phyloP scores from a whole-genome alignment of 176 grass and related monocot genomes.

The Triticum timopheevii region DNA sequence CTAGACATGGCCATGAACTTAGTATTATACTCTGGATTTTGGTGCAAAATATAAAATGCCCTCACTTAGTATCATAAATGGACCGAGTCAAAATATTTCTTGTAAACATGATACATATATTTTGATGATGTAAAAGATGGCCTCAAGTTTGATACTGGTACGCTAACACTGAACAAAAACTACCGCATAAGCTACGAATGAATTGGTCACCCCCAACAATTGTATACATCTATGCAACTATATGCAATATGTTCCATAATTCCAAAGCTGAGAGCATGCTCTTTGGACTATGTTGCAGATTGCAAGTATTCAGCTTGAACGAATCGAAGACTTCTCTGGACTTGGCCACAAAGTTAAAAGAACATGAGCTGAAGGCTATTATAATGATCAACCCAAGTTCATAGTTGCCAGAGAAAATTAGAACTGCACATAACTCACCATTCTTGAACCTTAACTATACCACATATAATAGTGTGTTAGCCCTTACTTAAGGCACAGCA shows the following conservation, averaged over 20 bases:
- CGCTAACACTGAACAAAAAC: neutral
- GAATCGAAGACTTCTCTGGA: neutral
- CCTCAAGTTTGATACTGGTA: neutral
- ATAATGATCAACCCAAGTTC: neutral
- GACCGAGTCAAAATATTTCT: neutral
- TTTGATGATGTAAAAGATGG: neutral
- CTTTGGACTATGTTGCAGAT: neutral
- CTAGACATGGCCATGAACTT: conserved; percentile 11
- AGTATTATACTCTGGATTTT: neutral
- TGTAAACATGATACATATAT: conserved; percentile 21
- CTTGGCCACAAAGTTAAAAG: neutral
- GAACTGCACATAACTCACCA: neutral
- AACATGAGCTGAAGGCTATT: neutral
- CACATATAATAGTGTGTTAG: neutral
- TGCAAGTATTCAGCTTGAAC: neutral
- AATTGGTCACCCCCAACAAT: neutral
- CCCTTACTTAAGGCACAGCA: neutral
- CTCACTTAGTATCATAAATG: neutral
- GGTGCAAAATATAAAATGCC: neutral
- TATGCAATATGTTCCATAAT: neutral
- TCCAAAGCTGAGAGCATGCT: neutral
- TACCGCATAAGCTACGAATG: neutral
- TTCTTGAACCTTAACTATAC: neutral
- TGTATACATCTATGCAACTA: neutral
- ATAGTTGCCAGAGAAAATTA: neutral